A percentile compares a stretch with the other conserved stretches of the same genome.
Conservation (phyloP, 2,329 filamentous ascomycete genomes). For the Aspergillus glaucus region DNA sequence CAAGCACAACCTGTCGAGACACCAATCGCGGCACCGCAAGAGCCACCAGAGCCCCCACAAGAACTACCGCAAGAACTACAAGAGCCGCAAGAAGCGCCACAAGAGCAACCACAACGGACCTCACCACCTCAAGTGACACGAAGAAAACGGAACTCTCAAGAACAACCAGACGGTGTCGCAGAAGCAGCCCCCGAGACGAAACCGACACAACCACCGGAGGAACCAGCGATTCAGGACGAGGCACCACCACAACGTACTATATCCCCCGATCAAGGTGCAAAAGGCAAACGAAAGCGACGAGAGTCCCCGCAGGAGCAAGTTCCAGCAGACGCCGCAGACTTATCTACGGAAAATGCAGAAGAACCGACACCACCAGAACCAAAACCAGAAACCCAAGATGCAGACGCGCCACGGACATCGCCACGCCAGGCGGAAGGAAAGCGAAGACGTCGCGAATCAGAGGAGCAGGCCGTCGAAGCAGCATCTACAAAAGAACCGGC, state of each 20-base stretch:
- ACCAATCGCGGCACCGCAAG: background rate
- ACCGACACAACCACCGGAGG: background rate
- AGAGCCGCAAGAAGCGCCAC: background rate
- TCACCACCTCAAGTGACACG: background rate
- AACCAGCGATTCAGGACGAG: background rate
- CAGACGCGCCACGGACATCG: too few relatives aligned
- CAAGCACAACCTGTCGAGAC: background rate
- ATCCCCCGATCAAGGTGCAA: background rate
- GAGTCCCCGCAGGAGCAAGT: background rate
- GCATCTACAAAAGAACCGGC: background rate
- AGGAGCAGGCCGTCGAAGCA: too few relatives aligned
- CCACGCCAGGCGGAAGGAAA: background rate
- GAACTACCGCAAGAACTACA: background rate
- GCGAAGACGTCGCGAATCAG: background rate
- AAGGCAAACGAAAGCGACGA: constrained; percentile 6
- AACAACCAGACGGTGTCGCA: background rate
- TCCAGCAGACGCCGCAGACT: background rate
- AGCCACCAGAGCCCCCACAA: background rate
- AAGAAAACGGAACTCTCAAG: background rate
- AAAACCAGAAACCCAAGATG: too few relatives aligned
- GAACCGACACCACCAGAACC: too few relatives aligned
- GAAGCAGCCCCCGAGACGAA: background rate
- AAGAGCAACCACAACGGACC: background rate
- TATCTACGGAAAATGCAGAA: too few relatives aligned
- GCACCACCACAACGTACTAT: background rate